phyloP scores from a whole-genome alignment of 192 early-diverging fungal genomes.

The Podila verticillata region DNA sequence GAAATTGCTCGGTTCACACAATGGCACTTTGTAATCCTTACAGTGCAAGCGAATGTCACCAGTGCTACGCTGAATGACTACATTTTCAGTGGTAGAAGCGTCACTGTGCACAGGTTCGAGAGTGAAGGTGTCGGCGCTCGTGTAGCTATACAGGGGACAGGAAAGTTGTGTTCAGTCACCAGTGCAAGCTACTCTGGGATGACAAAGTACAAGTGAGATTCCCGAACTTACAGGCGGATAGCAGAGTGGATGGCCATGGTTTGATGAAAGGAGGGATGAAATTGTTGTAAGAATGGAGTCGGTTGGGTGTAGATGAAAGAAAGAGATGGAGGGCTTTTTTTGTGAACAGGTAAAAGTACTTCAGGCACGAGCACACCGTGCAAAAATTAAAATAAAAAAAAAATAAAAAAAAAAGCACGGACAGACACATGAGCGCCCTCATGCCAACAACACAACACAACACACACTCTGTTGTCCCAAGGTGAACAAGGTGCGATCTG shows the following conservation, averaged over 20 bases:
- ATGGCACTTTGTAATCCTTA: slow-evolving; percentile 22
- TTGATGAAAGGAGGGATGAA: background rate
- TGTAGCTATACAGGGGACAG: slow-evolving; percentile 52
- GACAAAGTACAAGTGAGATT: background rate
- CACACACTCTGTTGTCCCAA: no score
- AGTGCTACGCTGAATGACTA: slow-evolving; percentile 67
- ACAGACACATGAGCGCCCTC: background rate
- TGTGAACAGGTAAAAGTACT: background rate
- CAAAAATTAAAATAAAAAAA: background rate
- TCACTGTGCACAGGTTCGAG: slow-evolving; percentile 64
- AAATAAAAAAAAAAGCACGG: background rate
- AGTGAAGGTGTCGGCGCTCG: slow-evolving; percentile 62
- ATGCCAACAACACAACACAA: background rate
- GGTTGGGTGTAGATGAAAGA: background rate
- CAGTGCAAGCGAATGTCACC: slow-evolving; percentile 61
- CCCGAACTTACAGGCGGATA: slow-evolving; percentile 1
- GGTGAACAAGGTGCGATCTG: no score
- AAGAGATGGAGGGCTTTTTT: background rate
- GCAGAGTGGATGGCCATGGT: background rate
- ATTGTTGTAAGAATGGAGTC: background rate
- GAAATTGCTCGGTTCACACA: background rate
- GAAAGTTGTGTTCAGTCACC: background rate
- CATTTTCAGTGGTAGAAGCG: slow-evolving; percentile 59
- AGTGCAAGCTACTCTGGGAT: background rate
- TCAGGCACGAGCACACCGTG: background rate